A percentile compares a stretch with the other conserved stretches of the same genome.
Conservation (phyloP, 129 eudicot genomes). For the Oenanthe sinensis region DNA sequence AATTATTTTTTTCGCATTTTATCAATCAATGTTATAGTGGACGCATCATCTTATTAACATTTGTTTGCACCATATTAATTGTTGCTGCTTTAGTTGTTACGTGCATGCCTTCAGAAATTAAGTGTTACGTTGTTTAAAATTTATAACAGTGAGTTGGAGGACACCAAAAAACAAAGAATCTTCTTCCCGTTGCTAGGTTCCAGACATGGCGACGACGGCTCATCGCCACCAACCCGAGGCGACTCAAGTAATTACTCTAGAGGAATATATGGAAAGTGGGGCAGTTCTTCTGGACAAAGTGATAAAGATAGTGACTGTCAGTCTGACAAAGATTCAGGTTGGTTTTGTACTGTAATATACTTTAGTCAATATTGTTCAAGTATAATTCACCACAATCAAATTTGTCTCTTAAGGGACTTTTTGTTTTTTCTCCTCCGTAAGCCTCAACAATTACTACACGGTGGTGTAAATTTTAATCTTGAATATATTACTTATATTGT, state of each 20-base stretch:
- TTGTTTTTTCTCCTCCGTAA: background rate
- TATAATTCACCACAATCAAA: background rate
- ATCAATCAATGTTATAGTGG: background rate
- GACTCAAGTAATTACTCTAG: slow-evolving; percentile 52
- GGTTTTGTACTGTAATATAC: slow-evolving; percentile 1
- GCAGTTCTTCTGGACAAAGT: slow-evolving; percentile 56
- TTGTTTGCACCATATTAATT: background rate
- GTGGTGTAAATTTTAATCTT: background rate
- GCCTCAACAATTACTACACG: background rate
- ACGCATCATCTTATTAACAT: background rate
- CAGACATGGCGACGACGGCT: slow-evolving; percentile 61
- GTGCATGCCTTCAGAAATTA: slow-evolving; percentile 2
- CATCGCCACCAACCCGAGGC: slow-evolving; percentile 78
- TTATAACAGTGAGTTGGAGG: slow-evolving; percentile 58
- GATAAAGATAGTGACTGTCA: slow-evolving; percentile 69
- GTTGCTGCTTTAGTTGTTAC: slow-evolving; percentile 7
- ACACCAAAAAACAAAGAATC: slow-evolving; percentile 32
- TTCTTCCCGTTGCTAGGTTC: slow-evolving; percentile 52
- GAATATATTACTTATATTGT: background rate
- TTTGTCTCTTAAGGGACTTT: background rate
- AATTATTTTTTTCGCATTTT: slow-evolving; percentile 1
- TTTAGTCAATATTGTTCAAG: background rate
- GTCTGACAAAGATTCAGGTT: slow-evolving; percentile 66
- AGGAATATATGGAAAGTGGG: slow-evolving; percentile 70
- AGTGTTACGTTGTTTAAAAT: slow-evolving; percentile 13